Evolutionary conservation across 1,139 yeast genomes (phyloP).

Genomic region (Debaryomyces sp.): DNA sequence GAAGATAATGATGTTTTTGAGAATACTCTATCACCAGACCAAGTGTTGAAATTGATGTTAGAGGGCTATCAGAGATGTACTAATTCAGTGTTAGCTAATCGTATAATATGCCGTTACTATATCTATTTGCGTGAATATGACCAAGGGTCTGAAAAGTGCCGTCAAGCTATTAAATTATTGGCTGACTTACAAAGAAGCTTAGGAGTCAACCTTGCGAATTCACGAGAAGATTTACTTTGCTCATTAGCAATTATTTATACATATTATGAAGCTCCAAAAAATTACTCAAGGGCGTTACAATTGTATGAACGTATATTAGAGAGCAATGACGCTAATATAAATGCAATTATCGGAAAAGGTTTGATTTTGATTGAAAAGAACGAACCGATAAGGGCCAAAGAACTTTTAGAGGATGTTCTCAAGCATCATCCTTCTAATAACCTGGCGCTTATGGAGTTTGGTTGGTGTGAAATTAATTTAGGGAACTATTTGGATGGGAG

Average conservation of each 20-base stretch:
- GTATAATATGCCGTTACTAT: conserved; percentile 66
- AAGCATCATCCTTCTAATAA: conserved; percentile 53
- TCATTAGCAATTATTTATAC: conserved; percentile 78
- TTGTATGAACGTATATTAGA: conserved; percentile 66
- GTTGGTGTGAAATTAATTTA: conserved; percentile 75
- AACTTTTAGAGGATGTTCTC: conserved; percentile 54
- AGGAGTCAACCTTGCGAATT: conserved; percentile 50
- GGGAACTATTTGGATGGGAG: conserved; percentile 60
- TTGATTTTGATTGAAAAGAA: conserved; percentile 71
- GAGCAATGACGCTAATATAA: conserved; percentile 45
- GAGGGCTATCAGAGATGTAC: conserved; percentile 54
- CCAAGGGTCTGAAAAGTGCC: conserved; percentile 61
- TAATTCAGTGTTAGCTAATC: conserved; percentile 59
- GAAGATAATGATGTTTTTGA: conserved; percentile 17
- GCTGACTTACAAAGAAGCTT: conserved; percentile 50
- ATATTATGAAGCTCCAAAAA: conserved; percentile 87
- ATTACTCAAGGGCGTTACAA: conserved; percentile 72
- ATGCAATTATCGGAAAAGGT: conserved; percentile 82
- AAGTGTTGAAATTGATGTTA: conserved; percentile 54
- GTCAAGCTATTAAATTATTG: conserved; percentile 60
- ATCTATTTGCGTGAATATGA: conserved; percentile 65
- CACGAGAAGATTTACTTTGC: conserved; percentile 64
- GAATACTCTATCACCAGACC: conserved; percentile 45
- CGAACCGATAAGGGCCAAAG: conserved; percentile 55
- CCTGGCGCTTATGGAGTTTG: conserved; percentile 68